Evolutionary conservation across 2,329 filamentous ascomycete genomes (phyloP).

Genomic region (Ustulina deusta): DNA sequence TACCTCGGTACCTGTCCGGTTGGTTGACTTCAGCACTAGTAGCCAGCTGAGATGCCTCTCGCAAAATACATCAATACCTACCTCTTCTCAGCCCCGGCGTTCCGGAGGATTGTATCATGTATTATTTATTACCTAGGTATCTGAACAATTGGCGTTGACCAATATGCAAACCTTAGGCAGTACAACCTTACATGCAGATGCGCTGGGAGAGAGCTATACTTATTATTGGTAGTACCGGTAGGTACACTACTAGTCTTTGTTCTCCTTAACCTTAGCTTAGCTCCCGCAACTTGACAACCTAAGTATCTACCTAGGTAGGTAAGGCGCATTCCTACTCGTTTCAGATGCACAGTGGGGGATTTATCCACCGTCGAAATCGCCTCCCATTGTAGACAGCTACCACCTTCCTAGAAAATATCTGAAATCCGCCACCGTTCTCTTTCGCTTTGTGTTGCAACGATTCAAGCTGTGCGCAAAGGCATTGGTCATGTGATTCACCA

Average conservation of each 20-base stretch:
- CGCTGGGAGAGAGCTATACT: not conserved
- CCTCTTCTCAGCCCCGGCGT: not conserved
- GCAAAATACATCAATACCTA: not conserved
- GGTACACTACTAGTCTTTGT: too few relatives aligned
- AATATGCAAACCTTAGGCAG: too few relatives aligned
- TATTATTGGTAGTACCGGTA: too few relatives aligned
- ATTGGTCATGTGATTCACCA: not conserved
- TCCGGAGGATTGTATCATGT: not conserved
- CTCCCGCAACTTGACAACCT: too few relatives aligned
- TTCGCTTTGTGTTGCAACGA: not conserved
- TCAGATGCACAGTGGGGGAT: not conserved
- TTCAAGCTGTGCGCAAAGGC: too few relatives aligned
- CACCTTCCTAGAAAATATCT: conserved; percentile 1
- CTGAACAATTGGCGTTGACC: not conserved
- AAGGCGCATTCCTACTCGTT: conserved; percentile 5
- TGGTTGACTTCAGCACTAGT: conserved; percentile 14
- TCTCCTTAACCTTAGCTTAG: too few relatives aligned
- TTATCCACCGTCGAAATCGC: not conserved
- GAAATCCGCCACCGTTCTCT: not conserved
- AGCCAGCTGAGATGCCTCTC: conserved; percentile 10
- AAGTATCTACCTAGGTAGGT: too few relatives aligned
- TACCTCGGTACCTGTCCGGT: not conserved
- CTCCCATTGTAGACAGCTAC: not conserved
- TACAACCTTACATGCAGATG: not conserved
- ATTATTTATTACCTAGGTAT: too few relatives aligned